A percentile compares a stretch with the other conserved stretches of the same genome.
phyloP scores from a whole-genome alignment of 345 rosid genomes.

The Hypericum androsaemum region DNA sequence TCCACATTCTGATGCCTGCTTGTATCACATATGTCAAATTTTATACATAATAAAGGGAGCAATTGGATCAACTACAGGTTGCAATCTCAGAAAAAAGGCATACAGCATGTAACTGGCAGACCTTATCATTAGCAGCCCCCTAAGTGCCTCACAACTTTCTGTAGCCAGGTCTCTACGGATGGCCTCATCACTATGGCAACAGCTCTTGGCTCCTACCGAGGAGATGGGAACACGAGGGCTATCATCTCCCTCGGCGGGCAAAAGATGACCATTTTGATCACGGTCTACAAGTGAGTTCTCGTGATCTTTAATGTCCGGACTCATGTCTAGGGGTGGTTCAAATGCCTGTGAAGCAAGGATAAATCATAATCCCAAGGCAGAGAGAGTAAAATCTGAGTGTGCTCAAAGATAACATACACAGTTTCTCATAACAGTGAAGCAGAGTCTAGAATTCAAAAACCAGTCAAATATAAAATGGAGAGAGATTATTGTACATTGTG shows the following conservation, averaged over 20 bases:
- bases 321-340: conserved; percentile 96
- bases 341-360: conserved; percentile 62
- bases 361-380: conserved; percentile 6
- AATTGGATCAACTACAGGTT: conserved; percentile 9
- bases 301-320: conserved; percentile 48
- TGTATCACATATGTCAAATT: conserved; percentile 40
- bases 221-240: conserved; percentile 32
- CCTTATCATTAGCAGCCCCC: conserved; percentile 25
- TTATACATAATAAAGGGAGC: conserved; percentile 28
- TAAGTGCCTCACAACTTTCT: conserved; percentile 13
- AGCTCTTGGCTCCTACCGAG: conserved; percentile 31
- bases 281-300: conserved; percentile 34
- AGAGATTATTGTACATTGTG: too few relatives aligned
- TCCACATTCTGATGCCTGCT: conserved; percentile 50
- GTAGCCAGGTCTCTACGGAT: conserved; percentile 20
- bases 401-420: too few relatives aligned
- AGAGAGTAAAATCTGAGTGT: too few relatives aligned
- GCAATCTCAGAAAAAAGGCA: conserved; percentile 6
- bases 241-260: conserved; percentile 33
- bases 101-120: conserved; percentile 15
- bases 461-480: too few relatives aligned
- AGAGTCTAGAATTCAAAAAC: too few relatives aligned
- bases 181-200: conserved; percentile 19
- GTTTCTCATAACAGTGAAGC: too few relatives aligned
- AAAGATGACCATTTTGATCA: conserved; percentile 32